Evolutionary conservation across 257 asterid species (phyloP).

Genomic region (Knoxia roxburghii): DNA sequence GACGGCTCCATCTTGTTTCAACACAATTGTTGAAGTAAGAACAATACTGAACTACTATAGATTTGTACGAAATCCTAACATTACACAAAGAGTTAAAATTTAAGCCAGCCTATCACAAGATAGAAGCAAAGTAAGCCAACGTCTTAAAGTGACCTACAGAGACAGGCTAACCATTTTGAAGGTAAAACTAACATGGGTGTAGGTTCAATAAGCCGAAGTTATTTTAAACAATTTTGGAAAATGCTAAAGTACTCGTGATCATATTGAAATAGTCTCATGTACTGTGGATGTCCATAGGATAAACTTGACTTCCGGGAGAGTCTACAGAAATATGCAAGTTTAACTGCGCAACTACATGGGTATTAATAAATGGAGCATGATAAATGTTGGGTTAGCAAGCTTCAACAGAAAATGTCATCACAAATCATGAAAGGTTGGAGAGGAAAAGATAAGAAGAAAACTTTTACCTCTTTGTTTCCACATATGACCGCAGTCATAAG

Average conservation of each 20-base stretch:
- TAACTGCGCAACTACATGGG: not conserved
- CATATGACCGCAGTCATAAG: conserved; percentile 88
- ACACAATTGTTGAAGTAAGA: not conserved
- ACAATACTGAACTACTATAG: not conserved
- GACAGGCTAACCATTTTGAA: not conserved
- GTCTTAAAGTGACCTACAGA: not conserved
- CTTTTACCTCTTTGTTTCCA: conserved; percentile 59
- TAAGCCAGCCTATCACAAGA: not conserved
- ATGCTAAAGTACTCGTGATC: not conserved
- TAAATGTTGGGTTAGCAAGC: not conserved
- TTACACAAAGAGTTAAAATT: not conserved
- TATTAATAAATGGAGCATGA: not conserved
- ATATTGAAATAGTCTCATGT: not conserved
- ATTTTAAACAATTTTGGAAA: not conserved
- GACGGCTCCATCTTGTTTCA: not conserved
- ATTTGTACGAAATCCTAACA: not conserved
- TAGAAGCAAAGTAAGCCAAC: not conserved
- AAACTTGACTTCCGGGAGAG: not conserved
- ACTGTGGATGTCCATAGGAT: not conserved
- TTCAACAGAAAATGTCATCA: not conserved
- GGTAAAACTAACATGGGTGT: not conserved
- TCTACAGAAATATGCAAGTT: not conserved
- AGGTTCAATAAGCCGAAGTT: too few species aligned
- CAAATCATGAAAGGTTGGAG: not conserved
- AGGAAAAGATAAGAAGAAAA: not conserved